Evolutionary conservation across 2,329 filamentous ascomycete genomes (phyloP), one percentile per base, ranked within the genome.

Genomic region (Arachnomyces sp.): DNA sequence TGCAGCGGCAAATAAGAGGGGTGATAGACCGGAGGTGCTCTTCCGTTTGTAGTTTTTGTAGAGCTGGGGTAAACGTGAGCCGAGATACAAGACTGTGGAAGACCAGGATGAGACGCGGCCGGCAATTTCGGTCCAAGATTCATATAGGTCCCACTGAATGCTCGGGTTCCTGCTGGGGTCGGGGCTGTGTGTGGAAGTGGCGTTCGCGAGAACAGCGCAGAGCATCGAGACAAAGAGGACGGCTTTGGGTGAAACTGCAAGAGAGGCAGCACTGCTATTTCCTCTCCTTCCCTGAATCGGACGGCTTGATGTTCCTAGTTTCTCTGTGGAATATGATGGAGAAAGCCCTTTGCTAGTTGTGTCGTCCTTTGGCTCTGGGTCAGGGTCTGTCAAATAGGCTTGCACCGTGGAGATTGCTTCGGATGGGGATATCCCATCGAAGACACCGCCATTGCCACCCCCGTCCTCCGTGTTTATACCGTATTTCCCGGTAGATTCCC

Each of bases 41-140:
- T 75, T 74, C 36, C 78, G 75, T 37, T 64, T 51, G 54, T 76
- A 74, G 59, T 83, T 83, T 52, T 81, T 79, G 64, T 77, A 75
- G 29, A 83, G 69, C 53, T 83, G 79, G 0, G 79, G 79, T 39
- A 81, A 59, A 16, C 76, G 72, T 20, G 76, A 79, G 46, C 65
- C 68, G 28, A 79, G 72, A 50, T 79, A 79, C 16, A 77, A 64
- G 18, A 71, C 36, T 0, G 74, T 76, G 8, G 72, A 75, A 50
- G 66, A 61, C 74, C 74, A 78, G 17, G 74, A 76, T 39, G 75
- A 56, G 37, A 76, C 58, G 6, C 66, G 68, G 39, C 74, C 74
- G 15, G 67, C 61, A 8, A 65, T 54, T 43, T 73, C 66, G 41
- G 29, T 14, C 37, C 35, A 34, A 18, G 20, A 39, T 39, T 49